Conservation (phyloP, 2,329 filamentous ascomycete species). For the Fusarium torreyae region DNA sequence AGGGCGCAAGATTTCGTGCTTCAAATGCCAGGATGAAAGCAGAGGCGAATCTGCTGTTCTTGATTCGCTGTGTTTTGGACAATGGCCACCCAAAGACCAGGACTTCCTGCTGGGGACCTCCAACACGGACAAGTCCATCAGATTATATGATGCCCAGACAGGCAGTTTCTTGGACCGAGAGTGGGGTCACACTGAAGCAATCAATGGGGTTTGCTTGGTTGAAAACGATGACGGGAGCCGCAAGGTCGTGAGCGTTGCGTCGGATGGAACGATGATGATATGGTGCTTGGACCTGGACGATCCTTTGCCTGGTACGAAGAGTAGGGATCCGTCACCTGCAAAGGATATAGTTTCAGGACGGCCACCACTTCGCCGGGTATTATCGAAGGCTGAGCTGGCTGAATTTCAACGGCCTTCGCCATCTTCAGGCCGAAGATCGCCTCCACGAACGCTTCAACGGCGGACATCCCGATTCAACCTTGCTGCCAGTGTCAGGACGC, state of each 20-base stretch:
- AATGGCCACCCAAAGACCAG: constrained; percentile 67
- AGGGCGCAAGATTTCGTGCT: constrained; percentile 79
- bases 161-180: constrained; percentile 87
- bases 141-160: constrained; percentile 85
- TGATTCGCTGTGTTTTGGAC: constrained; percentile 80
- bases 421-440: constrained; percentile 66
- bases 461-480: constrained; percentile 69
- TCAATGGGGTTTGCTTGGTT: constrained; percentile 85
- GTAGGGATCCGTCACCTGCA: constrained; percentile 68
- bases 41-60: constrained; percentile 86
- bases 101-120: constrained; percentile 88
- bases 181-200: constrained; percentile 95
- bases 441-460: constrained; percentile 68
- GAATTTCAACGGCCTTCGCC: constrained; percentile 76
- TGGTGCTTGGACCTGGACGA: constrained; percentile 74
- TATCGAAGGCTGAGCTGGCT: constrained; percentile 89
- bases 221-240: constrained; percentile 70
- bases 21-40: constrained; percentile 87
- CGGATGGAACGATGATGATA: constrained; percentile 87
- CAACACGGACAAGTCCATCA: constrained; percentile 94
- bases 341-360: constrained; percentile 70
- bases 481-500: constrained; percentile 55
- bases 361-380: constrained; percentile 85
- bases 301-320: constrained; percentile 57
- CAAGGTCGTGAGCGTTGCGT: constrained; percentile 80